Evolutionary conservation across 2,329 filamentous ascomycete genomes (phyloP), one percentile per base, ranked within the genome.

Genomic region (Trichoderma guizhouense): DNA sequence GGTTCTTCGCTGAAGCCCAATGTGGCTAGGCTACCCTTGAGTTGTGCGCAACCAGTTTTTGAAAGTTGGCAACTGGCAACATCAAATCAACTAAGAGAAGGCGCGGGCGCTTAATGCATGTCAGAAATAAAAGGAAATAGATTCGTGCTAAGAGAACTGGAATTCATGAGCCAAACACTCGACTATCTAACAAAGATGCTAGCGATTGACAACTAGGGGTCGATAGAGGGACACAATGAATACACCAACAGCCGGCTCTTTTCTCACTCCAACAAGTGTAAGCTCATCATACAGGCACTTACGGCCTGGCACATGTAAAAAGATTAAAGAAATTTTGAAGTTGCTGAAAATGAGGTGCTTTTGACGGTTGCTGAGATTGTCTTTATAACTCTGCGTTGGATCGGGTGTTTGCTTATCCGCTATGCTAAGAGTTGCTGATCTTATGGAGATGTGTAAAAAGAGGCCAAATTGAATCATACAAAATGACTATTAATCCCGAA

Each of bases 381-480:
- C 4, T n/a, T 43, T 0, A 4, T 3, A 5, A 43, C 0, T 43
- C 3, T 8, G 18, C 18, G 1, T 18, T n/a, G 7, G 7, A 43
- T n/a, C 7, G 39, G 39, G 7, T n/a, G 0, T 0, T 43, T n/a
- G 39, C 39, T n/a, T 9, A 43, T 5, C 39, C 2, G 18, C 39
- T 43, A 39, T 43, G 15, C 7, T 5, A 1, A 43, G 39, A 43
- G 39, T 43, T 43, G 39, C 39, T 43, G 15, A 1, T 18, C 7
- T n/a, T 43, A n/a, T 43, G 15, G 5, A n/a, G 15, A 43, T 2
- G 3, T 8, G 36, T 18, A 43, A 43, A 39, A 43, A 43, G 18
- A n/a, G 18, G 39, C 39, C 18, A n/a, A 43, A 9, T 1, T 3
- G 5, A 43, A 2, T n/a, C 39, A 43, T 43, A n/a, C 7, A 9